Evolutionary conservation across 352 stramenopile genomes (phyloP), one percentile per base, ranked within the genome.

Genomic region (Stramenopiles sp.): DNA sequence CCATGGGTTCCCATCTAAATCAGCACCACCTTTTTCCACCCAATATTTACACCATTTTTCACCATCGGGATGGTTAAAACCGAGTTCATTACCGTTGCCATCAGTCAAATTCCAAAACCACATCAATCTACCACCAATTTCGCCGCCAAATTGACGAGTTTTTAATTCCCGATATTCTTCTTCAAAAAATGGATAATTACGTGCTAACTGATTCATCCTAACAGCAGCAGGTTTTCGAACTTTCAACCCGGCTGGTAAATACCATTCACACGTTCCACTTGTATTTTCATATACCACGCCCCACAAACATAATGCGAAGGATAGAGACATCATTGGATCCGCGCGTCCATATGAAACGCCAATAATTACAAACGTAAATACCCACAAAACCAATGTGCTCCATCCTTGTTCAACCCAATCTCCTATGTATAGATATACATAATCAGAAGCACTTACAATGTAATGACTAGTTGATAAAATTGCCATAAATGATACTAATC

Each of bases 31-130:
- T 13, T 20, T 4, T 20, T 76, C 65, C 7, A 76, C 65, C 65
- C 65, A 76, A 33, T 76, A 33, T 33, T 76, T 76, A 20, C 65
- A 76, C 65, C 65, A 76, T 33, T 76, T 76, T 76, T 31, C 30
- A 7, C 65, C 65, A 33, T 76, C 65, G 4, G 65, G 65, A 20
- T 76, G 65, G 13, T 76, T 33, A 13, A 13, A 4, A 31, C 65
- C 65, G 13, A 76, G 65, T 76, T 33, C 65, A 20, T 76, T 76
- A 13, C 65, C 65, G 30, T 76, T 13, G 13, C 4, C 65, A 20
- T 76, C 65, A 13, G 65, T 76, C 4, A 76, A 13, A 20, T 76
- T 76, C 65, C 65, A 76, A 33, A 76, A 76, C 65, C 65, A 76
- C 65, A 76, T 76, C 4, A 76, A 76, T 7, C 65, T 31, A 33